Conservation (phyloP, 2,329 filamentous ascomycete species). For the Scedosporium minutisporum region DNA sequence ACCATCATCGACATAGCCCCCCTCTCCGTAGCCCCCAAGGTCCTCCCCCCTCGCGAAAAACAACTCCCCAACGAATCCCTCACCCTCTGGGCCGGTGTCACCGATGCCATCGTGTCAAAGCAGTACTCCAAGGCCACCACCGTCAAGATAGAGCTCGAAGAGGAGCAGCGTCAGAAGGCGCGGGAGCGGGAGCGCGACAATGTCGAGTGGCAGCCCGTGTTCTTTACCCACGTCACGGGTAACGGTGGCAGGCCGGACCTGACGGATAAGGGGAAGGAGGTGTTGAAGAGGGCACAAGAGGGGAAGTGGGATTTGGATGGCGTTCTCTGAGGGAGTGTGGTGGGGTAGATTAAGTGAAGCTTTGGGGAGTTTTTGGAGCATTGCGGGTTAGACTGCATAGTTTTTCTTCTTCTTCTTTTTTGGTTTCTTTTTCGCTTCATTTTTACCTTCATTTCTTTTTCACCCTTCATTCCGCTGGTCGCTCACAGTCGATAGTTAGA, state of each 20-base stretch:
- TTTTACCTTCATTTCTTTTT: neutral
- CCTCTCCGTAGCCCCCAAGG: constrained; percentile 68
- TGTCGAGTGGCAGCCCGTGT: constrained; percentile 72
- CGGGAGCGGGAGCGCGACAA: constrained; percentile 64
- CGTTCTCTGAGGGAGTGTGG: constrained; percentile 21
- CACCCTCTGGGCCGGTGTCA: constrained; percentile 79
- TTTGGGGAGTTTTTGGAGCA: neutral
- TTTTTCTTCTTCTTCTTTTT: neutral
- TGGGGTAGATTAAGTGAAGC: neutral
- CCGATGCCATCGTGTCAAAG: constrained; percentile 71
- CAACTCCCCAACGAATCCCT: constrained; percentile 88
- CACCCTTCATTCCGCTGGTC: neutral
- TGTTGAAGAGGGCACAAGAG: constrained; percentile 43
- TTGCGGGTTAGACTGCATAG: neutral
- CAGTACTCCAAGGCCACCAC: constrained; percentile 78
- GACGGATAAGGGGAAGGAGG: constrained; percentile 41
- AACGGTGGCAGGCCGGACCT: constrained; percentile 47
- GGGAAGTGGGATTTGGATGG: constrained; percentile 41
- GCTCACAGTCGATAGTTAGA: too few relatives aligned
- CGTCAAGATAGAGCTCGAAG: constrained; percentile 85
- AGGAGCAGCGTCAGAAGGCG: constrained; percentile 76
- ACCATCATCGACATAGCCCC: constrained; percentile 85
- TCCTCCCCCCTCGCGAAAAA: constrained; percentile 62
- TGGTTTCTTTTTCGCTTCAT: neutral
- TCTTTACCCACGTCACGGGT: constrained; percentile 59